Percentiles rank a stretch among this genome's conserved stretches.
Conservation (phyloP, 2,329 filamentous ascomycete genomes). For the Neofusicoccum kwambonambiense region DNA sequence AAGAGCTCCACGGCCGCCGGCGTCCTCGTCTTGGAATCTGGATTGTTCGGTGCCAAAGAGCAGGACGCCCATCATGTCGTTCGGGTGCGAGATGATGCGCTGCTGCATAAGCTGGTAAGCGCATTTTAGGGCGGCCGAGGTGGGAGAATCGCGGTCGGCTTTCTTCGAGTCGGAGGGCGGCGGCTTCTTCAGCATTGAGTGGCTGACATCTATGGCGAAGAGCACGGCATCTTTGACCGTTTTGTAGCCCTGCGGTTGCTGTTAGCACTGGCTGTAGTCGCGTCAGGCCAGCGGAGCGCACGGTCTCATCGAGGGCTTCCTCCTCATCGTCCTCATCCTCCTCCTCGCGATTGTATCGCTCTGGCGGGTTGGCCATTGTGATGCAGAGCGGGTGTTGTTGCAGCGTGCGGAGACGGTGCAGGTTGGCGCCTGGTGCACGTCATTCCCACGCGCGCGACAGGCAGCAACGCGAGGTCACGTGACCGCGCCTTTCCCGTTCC, state of each 20-base stretch:
- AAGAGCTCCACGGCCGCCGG: slow-evolving; percentile 54
- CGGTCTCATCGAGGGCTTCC: slow-evolving; percentile 17
- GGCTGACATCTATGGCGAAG: slow-evolving; percentile 88
- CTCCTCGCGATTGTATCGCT: slow-evolving; percentile 12
- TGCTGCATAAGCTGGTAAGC: slow-evolving; percentile 96
- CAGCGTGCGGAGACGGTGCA: background rate
- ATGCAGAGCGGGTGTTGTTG: background rate
- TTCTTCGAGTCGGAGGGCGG: slow-evolving; percentile 65
- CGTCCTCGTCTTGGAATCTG: slow-evolving; percentile 69
- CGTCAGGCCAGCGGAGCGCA: background rate
- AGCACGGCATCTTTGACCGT: slow-evolving; percentile 96
- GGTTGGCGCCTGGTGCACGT: background rate
- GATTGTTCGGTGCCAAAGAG: slow-evolving; percentile 87
- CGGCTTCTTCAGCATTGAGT: slow-evolving; percentile 76
- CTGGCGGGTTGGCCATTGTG: slow-evolving; percentile 5
- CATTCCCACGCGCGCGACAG: background rate
- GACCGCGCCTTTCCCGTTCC: background rate
- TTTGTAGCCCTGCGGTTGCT: slow-evolving; percentile 71
- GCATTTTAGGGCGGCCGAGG: slow-evolving; percentile 84
- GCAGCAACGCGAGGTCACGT: slow-evolving; percentile 8
- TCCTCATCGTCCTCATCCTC: slow-evolving; percentile 17
- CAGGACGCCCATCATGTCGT: slow-evolving; percentile 94
- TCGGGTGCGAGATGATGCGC: slow-evolving; percentile 93
- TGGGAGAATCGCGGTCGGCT: slow-evolving; percentile 72
- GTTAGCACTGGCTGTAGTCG: background rate